Conservation (phyloP, 805 yeast genomes). For the Monosporozyma aerobia region DNA sequence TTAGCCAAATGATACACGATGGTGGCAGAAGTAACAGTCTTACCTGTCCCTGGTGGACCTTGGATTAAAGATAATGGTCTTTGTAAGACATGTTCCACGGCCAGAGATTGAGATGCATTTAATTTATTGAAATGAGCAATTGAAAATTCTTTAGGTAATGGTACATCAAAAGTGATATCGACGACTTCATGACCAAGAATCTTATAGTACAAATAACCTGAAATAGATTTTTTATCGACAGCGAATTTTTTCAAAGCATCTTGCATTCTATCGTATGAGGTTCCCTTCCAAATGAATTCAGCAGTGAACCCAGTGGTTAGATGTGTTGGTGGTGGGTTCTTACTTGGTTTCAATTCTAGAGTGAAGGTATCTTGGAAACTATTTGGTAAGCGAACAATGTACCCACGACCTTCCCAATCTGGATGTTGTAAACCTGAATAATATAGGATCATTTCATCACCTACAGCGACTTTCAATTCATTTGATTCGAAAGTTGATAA, state of each 20-base stretch:
- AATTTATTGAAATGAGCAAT: slow-evolving; percentile 60
- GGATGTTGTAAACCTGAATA: slow-evolving; percentile 49
- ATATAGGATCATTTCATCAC: slow-evolving; percentile 69
- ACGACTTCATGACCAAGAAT: slow-evolving; percentile 73
- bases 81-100: slow-evolving; percentile 59
- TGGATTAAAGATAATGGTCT: slow-evolving; percentile 76
- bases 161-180: slow-evolving; percentile 49
- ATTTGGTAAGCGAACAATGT: slow-evolving; percentile 61
- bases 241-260: slow-evolving; percentile 67
- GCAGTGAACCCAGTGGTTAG: slow-evolving; percentile 63
- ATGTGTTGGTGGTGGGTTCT: slow-evolving; percentile 42
- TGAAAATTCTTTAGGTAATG: slow-evolving; percentile 53
- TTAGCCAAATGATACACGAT: slow-evolving; percentile 68
- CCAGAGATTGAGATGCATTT: slow-evolving; percentile 71
- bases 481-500: slow-evolving; percentile 58
- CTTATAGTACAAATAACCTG: slow-evolving; percentile 66
- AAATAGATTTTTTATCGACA: slow-evolving; percentile 53
- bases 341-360: slow-evolving; percentile 48
- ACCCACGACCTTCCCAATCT: slow-evolving; percentile 69
- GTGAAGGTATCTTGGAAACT: slow-evolving; percentile 59
- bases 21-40: slow-evolving; percentile 87
- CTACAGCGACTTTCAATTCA: slow-evolving; percentile 65
- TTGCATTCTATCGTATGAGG: slow-evolving; percentile 78
- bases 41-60: slow-evolving; percentile 97
- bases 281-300: slow-evolving; percentile 84